Percentiles rank a stretch among this genome's conserved stretches.
Evolutionary conservation across 352 stramenopile species (phyloP).

Genomic region (Phytophthora podocarpi): DNA sequence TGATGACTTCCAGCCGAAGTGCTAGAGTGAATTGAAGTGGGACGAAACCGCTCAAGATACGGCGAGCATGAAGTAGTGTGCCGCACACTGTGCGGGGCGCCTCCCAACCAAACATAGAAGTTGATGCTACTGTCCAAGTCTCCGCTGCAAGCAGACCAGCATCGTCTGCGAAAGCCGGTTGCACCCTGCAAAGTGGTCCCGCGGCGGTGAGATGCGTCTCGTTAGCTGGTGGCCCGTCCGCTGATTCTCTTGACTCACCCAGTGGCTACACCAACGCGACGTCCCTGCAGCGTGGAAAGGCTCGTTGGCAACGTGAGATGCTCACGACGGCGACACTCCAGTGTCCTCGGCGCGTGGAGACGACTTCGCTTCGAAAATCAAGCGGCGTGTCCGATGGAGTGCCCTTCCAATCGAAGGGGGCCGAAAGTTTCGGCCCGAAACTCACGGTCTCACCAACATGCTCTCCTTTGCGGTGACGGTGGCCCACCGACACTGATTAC

Average conservation of each 20-base stretch:
- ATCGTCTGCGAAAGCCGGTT: slow-evolving; percentile 26
- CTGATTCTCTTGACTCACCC: slow-evolving; percentile 17
- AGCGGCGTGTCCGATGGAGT: slow-evolving; percentile 14
- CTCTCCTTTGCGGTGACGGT: too few species aligned
- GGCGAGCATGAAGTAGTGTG: too few species aligned
- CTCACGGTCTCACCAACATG: too few species aligned
- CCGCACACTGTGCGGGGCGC: slow-evolving; percentile 24
- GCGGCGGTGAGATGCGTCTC: slow-evolving; percentile 18
- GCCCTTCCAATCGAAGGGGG: slow-evolving; percentile 29
- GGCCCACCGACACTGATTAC: slow-evolving; percentile 21
- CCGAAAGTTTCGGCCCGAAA: too few species aligned
- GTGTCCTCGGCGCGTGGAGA: slow-evolving; percentile 16
- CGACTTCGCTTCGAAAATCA: slow-evolving; percentile 22
- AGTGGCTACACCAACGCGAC: not conserved
- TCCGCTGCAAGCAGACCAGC: slow-evolving; percentile 6
- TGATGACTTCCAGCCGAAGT: slow-evolving; percentile 33
- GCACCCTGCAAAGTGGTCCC: slow-evolving; percentile 2
- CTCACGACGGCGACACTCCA: slow-evolving; percentile 1
- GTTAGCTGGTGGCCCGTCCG: slow-evolving; percentile 15
- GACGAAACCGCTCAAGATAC: slow-evolving; percentile 24
- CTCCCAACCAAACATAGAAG: not conserved
- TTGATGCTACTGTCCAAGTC: slow-evolving; percentile 10
- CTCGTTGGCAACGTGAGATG: slow-evolving; percentile 3
- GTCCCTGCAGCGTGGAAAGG: slow-evolving; percentile 10
- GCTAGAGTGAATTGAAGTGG: slow-evolving; percentile 27